These are phyloP conservation scores for Cercospora sp. DNA, from an alignment of 2,329 filamentous ascomycete genomes.

Conservation along the genomic window DNA sequence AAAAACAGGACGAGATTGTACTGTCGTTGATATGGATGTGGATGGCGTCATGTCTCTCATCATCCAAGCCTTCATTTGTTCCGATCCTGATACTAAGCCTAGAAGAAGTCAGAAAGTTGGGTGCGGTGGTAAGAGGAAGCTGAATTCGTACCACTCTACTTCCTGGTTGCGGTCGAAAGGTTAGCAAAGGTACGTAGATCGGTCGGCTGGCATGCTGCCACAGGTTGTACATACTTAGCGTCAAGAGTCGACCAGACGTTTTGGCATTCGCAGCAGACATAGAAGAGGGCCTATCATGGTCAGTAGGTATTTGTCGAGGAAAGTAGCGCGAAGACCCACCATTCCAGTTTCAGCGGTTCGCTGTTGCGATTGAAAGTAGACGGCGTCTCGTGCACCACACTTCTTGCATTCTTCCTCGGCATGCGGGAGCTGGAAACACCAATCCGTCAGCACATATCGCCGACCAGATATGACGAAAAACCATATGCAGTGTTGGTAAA, in stretches of 20 bases:
- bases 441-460: conserved; percentile 39
- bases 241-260: conserved; percentile 66
- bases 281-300: conserved; percentile 49
- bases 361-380: conserved; percentile 99
- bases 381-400: conserved; percentile 84
- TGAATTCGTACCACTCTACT: conserved; percentile 25
- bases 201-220: background rate
- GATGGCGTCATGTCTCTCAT: conserved; percentile 3
- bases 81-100: conserved; percentile 12
- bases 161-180: conserved; percentile 5
- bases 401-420: conserved; percentile 75
- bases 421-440: conserved; percentile 30
- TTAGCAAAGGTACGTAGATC: background rate
- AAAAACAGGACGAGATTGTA: conserved; percentile 8
- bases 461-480: conserved; percentile 32
- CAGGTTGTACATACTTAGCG: conserved; percentile 11
- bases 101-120: background rate
- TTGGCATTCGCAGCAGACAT: conserved; percentile 88
- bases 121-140: background rate
- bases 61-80: conserved; percentile 5
- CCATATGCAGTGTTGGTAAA: conserved; percentile 19
- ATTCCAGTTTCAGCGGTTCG: conserved; percentile 96
- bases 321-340: conserved; percentile 60
- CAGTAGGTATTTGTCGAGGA: conserved; percentile 20
- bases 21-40: background rate